Conservation (phyloP, 176 grass and related monocot species). For the Rhipidocladum racemiflorum region DNA sequence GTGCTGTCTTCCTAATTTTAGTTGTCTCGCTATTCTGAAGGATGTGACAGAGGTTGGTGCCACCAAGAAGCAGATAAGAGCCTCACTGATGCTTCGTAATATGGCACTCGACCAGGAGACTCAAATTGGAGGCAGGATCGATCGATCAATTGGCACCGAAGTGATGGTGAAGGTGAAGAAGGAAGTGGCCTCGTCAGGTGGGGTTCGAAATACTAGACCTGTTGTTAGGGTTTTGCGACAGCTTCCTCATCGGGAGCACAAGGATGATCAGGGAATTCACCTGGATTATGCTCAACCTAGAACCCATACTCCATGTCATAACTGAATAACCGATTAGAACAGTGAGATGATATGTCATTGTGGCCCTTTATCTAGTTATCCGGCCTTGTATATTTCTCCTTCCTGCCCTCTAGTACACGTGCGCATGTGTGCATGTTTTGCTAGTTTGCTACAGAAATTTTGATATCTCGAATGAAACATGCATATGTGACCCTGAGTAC, state of each 20-base stretch:
- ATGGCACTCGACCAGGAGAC: background rate
- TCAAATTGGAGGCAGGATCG: background rate
- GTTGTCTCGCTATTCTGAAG: conserved; percentile 4
- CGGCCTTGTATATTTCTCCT: background rate
- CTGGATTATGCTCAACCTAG: conserved; percentile 71
- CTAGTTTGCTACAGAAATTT: background rate
- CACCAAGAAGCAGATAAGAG: background rate
- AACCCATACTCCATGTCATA: conserved; percentile 73
- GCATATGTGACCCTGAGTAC: background rate
- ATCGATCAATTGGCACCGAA: background rate
- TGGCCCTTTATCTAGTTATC: conserved; percentile 16
- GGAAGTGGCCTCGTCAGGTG: conserved; percentile 35
- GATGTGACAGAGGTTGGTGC: background rate
- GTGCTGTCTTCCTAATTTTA: background rate
- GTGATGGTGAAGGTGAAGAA: background rate
- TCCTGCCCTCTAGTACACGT: background rate
- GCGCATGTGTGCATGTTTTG: background rate
- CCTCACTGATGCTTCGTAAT: background rate
- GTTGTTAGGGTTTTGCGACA: conserved; percentile 35
- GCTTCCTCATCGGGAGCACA: conserved; percentile 8
- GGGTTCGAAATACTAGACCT: conserved; percentile 26
- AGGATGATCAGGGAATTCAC: conserved; percentile 55
- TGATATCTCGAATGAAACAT: conserved; percentile 5
- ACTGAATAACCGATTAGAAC: conserved; percentile 35
- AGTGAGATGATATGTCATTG: conserved; percentile 18